Evolutionary conservation across 306 rosid genomes (phyloP).

Genomic region (Mucuna pruriens): DNA sequence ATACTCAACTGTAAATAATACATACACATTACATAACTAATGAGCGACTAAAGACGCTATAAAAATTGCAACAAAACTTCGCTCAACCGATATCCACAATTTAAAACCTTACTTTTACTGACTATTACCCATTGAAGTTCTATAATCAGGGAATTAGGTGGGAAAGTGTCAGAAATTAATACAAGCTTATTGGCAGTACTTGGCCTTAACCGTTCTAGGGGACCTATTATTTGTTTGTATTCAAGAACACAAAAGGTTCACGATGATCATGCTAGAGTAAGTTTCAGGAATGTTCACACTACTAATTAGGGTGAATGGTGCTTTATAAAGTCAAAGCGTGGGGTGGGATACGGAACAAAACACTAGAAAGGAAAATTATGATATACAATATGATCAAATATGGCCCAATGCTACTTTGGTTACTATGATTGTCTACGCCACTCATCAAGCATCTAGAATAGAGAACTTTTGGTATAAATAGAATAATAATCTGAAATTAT

Average conservation of each 20-base stretch:
- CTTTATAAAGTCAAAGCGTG: conserved; percentile 36
- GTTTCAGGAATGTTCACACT: conserved; percentile 31
- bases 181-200: background rate
- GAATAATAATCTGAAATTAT: conserved; percentile 37
- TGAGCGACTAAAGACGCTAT: no score
- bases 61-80: background rate
- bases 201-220: background rate
- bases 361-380: conserved; percentile 29
- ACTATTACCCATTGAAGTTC: background rate
- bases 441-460: conserved; percentile 29
- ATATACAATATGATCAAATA: conserved; percentile 17
- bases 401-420: conserved; percentile 35
- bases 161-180: background rate
- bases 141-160: background rate
- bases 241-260: background rate
- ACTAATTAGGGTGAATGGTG: conserved; percentile 5
- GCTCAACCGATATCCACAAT: background rate
- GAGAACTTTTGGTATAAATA: conserved; percentile 2
- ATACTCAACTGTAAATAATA: no score
- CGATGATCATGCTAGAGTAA: background rate
- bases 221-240: background rate
- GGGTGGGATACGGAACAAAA: conserved; percentile 32
- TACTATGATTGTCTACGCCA: conserved; percentile 32
- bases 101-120: background rate
- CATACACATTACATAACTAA: no score